Base-by-base conservation (phyloP, 805 yeast species). In the Monosporozyma yasuniensis region DNA sequence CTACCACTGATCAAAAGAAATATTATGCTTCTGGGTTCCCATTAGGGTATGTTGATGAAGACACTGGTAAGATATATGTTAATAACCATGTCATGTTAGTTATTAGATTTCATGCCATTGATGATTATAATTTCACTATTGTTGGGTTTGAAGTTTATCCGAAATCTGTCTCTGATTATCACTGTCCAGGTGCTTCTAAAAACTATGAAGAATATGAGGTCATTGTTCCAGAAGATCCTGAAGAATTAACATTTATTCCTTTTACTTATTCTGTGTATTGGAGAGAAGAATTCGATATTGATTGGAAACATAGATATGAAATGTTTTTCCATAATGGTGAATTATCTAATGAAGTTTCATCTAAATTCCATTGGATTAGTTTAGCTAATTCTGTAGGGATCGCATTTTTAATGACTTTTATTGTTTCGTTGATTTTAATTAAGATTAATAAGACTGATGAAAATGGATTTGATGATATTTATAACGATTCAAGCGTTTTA, bases 101-200 rank as follows among this genome's bases (percentile, higher is more conserved):
- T 12, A 74, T 88, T 42, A 75, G 96, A 59, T 85, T 80, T 68
- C 84, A 87, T 56, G 69, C 70, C 46, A 71, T 76, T 52, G 65
- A 71, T 61, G 68, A 72, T 30, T 66, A 68, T 16, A 65, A 68
- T 46, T 72, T 75, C 54, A 73, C 86, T 3, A 86, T 88, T 57
- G 95, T 88, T 18, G 96, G 96, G 0, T 85, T 89, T 57, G 96
- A 88, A 67, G 86, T 87, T 12, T 88, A 88, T 61, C 96, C 96
- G 10, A 83, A 80, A 62, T 84, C 93, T 48, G 90, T 85, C 11
- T 70, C 75, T 42, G 69, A 80, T 75, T 64, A 76, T 66, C 63
- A 74, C 47, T 88, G 96, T 64, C 95, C 95, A 1, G 90, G 89
- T 11, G 81, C 84, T 3, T 72, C 82, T 8, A 81, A 77, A 54